Evolutionary conservation across 305 asterid species (phyloP).

Genomic region (Fraxinus sp.): DNA sequence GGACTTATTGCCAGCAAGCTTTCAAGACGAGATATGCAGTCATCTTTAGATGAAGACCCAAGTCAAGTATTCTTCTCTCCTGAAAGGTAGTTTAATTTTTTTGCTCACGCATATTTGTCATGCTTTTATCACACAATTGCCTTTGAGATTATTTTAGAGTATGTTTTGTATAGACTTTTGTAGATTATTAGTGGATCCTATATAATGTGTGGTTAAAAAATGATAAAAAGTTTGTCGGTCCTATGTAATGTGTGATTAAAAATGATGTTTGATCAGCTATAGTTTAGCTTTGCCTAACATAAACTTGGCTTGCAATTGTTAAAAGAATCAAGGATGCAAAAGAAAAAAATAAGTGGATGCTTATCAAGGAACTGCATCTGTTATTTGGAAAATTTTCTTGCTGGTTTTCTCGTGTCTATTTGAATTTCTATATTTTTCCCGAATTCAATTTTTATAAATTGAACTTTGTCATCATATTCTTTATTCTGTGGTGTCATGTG

Average conservation of each 20-base stretch:
- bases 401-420: slow-evolving; percentile 10
- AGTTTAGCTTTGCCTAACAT: background rate
- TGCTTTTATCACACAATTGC: slow-evolving; percentile 21
- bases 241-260: background rate
- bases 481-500: slow-evolving; percentile 16
- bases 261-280: background rate
- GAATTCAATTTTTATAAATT: background rate
- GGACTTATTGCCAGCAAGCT: slow-evolving; percentile 97
- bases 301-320: background rate
- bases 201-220: background rate
- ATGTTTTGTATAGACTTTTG: background rate
- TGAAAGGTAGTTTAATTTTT: slow-evolving; percentile 51
- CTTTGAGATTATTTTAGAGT: background rate
- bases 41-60: slow-evolving; percentile 57
- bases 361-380: background rate
- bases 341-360: slow-evolving; percentile 4
- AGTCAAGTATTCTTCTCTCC: slow-evolving; percentile 72
- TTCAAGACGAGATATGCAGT: slow-evolving; percentile 79
- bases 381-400: slow-evolving; percentile 16
- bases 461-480: background rate
- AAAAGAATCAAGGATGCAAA: slow-evolving; percentile 10
- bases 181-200: background rate
- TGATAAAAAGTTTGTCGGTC: background rate
- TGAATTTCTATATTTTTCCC: background rate
- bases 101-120: background rate